These are phyloP conservation scores for Solanum medicagineum DNA, from an alignment of 257 asterid genomes.

Conservation along the genomic window DNA sequence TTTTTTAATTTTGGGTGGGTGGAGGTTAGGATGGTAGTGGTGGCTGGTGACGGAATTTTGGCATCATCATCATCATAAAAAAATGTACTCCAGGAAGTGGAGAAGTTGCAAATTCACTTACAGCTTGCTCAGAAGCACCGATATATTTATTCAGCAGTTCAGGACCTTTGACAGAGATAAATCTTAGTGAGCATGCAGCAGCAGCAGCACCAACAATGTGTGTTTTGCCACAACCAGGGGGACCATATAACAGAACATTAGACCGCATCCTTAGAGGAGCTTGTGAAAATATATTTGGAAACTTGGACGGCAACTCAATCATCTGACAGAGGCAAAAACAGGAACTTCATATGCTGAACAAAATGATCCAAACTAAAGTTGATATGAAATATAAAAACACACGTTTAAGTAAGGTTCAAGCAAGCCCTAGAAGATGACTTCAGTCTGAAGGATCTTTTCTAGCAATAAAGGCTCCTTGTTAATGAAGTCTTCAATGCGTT, in stretches of 20 bases:
- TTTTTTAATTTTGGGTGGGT: not conserved
- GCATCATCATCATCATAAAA: not conserved
- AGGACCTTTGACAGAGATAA: constrained; percentile 96
- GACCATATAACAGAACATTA: constrained; percentile 92
- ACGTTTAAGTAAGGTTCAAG: not conserved
- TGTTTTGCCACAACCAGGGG: constrained; percentile 99
- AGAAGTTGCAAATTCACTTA: constrained; percentile 22
- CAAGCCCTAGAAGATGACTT: not conserved
- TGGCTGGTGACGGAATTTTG: not conserved
- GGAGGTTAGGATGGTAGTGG: not conserved
- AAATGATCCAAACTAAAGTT: not conserved
- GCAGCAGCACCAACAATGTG: constrained; percentile 99
- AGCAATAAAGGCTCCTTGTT: no score
- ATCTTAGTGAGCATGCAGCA: constrained; percentile 88
- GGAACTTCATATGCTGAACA: not conserved
- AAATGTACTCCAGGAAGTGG: not conserved
- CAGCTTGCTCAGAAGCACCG: constrained; percentile 99
- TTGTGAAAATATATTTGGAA: constrained; percentile 70
- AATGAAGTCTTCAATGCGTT: no score
- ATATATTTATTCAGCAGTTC: constrained; percentile 92
- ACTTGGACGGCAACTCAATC: constrained; percentile 93
- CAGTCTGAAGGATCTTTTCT: no score
- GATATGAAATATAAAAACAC: not conserved
- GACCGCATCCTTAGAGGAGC: constrained; percentile 93
- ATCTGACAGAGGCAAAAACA: constrained; percentile 27